Base-by-base conservation (phyloP, 139 green algal species). In the Spirogloea muscicola region DNA sequence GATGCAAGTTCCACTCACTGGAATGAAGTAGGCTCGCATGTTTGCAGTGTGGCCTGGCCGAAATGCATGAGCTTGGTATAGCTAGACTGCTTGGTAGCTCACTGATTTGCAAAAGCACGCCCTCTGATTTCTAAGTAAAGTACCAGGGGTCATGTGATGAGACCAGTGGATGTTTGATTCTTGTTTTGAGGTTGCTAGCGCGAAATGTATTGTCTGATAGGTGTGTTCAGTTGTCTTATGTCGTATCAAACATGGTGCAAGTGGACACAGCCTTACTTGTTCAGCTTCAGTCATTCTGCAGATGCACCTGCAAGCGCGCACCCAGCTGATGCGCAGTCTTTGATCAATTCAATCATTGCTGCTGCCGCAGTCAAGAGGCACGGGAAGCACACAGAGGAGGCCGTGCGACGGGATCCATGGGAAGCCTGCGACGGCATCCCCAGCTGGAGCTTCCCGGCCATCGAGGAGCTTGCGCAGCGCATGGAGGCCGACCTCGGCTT, bases 401-500 rank as follows among this genome's bases (percentile, higher is more conserved):
- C 18, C 3, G 10, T 77, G 10, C 4, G 51, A 4, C 31, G n/a
- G 31, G 68, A 77, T 41, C 68, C 68, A 9, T 77, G 27, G n/a
- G 37, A 46, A 62, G 68, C 68, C 5, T 57, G 31, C 7, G 64
- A 38, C 27, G 64, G 64, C 10, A 25, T 74, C 29, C 27, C 16
- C 6, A 64, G 68, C 42, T 79, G 68, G 68, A 80, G n/a, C 43
- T 77, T 77, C 68, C 44, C 37, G 64, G 37, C 4, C 4, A 37
- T 25, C 13, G 68, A 77, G 13, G 3, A 60, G 18, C 39, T 77
- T 77, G 68, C 68, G 13, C 65, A 82, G 37, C 36, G 18, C 6
- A 31, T 77, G 13, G 68, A 9, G 10, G 66, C 59, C 7, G 43
- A 77, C 18, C 31, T 34, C 13, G 58, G 31, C 5, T 36, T 79